These are phyloP conservation scores for Colletotrichum sp. DNA, from an alignment of 2,329 filamentous ascomycete species.

Conservation along the genomic window DNA sequence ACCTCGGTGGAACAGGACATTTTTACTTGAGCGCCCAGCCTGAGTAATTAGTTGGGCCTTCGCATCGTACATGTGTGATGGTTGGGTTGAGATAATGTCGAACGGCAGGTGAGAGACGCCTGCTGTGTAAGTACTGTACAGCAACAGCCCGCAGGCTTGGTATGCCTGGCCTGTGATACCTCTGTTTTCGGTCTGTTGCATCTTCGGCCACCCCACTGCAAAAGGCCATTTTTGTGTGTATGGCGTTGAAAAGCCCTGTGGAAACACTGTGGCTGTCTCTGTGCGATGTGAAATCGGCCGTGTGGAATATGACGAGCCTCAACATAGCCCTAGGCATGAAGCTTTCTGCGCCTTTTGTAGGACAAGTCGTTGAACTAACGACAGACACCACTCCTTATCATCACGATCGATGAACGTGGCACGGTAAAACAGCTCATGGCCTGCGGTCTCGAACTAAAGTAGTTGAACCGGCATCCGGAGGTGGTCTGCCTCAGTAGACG, in stretches of 20 bases:
- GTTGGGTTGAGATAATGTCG: neutral
- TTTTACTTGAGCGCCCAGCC: neutral
- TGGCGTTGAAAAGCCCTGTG: neutral
- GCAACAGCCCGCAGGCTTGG: neutral
- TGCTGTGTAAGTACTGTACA: neutral
- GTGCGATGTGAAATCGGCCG: neutral
- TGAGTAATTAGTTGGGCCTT: neutral
- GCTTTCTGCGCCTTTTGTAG: neutral
- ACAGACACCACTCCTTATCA: neutral
- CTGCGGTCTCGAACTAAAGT: neutral
- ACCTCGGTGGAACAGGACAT: neutral
- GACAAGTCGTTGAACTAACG: neutral
- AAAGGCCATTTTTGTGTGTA: neutral
- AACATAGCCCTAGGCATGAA: neutral
- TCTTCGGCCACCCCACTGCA: neutral
- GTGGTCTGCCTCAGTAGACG: neutral
- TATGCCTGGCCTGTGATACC: neutral
- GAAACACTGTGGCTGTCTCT: neutral
- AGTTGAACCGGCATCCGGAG: neutral
- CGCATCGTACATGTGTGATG: neutral
- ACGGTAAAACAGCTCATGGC: neutral
- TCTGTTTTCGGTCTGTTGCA: neutral
- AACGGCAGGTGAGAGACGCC: neutral
- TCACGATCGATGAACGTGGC: neutral
- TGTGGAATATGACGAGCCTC: neutral